phyloP scores from a whole-genome alignment of 2,329 filamentous ascomycete species.

The Metarhizium anisopliae region DNA sequence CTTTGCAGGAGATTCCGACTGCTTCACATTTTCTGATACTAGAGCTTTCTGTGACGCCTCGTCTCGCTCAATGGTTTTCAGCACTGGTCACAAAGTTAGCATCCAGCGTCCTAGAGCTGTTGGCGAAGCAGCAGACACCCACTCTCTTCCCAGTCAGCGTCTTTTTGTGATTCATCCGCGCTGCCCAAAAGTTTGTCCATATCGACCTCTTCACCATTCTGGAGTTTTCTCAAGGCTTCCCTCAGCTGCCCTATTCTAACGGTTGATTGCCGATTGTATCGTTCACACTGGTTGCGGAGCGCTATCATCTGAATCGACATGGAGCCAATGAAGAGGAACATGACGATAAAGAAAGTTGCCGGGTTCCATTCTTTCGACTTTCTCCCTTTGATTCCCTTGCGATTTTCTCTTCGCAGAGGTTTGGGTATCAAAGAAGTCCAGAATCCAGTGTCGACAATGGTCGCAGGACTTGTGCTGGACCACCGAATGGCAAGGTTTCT shows the following conservation, averaged over 20 bases:
- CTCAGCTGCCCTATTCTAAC: slow-evolving; percentile 66
- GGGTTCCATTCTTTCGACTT: slow-evolving; percentile 63
- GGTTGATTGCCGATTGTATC: slow-evolving; percentile 68
- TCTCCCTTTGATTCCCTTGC: slow-evolving; percentile 29
- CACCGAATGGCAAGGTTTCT: slow-evolving; percentile 14
- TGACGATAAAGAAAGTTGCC: slow-evolving; percentile 71
- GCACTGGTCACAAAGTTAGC: slow-evolving; percentile 33
- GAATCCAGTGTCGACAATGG: slow-evolving; percentile 48
- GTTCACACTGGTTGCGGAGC: slow-evolving; percentile 64
- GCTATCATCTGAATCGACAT: slow-evolving; percentile 91
- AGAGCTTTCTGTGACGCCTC: slow-evolving; percentile 28
- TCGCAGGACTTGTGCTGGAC: slow-evolving; percentile 34
- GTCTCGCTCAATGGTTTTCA: slow-evolving; percentile 59
- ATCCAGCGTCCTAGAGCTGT: not conserved
- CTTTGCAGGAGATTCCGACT: slow-evolving; percentile 4
- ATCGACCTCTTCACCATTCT: slow-evolving; percentile 69
- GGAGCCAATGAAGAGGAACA: slow-evolving; percentile 82
- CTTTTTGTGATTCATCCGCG: slow-evolving; percentile 60
- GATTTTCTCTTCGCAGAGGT: slow-evolving; percentile 42
- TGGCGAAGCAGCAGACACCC: slow-evolving; percentile 16
- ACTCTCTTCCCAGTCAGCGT: slow-evolving; percentile 86
- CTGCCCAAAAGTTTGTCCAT: slow-evolving; percentile 72
- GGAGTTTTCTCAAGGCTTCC: slow-evolving; percentile 64
- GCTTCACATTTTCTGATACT: not conserved
- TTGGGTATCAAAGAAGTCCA: slow-evolving; percentile 66